phyloP scores from a whole-genome alignment of 805 yeast genomes.

The Candida xyloterini region DNA sequence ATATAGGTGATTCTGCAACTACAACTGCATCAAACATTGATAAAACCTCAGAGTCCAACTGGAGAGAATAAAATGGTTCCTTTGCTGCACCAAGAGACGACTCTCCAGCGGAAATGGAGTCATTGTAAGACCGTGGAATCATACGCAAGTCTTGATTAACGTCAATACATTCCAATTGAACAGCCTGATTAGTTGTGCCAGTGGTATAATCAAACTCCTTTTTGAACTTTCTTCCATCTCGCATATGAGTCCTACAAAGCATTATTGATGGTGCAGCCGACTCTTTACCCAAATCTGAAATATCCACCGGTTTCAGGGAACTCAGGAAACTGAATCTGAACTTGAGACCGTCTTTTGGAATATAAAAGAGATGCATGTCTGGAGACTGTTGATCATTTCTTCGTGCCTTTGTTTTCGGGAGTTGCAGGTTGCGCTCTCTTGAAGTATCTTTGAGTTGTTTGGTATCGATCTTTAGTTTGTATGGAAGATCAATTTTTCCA shows the following conservation, averaged over 20 bases:
- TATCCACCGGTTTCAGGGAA: slow-evolving; percentile 28
- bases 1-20: slow-evolving; percentile 36
- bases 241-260: slow-evolving; percentile 28
- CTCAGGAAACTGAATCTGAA: slow-evolving; percentile 32
- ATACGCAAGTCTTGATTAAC: slow-evolving; percentile 34
- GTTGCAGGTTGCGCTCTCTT: slow-evolving; percentile 28
- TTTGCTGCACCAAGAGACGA: slow-evolving; percentile 54
- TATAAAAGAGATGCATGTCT: slow-evolving; percentile 34
- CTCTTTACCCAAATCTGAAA: slow-evolving; percentile 21
- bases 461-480: slow-evolving; percentile 32
- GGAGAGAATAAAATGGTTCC: slow-evolving; percentile 48
- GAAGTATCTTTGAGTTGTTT: slow-evolving; percentile 32
- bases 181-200: slow-evolving; percentile 34
- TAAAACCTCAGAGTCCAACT: slow-evolving; percentile 39
- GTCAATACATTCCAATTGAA: slow-evolving; percentile 47
- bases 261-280: slow-evolving; percentile 28
- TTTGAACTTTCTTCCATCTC: slow-evolving; percentile 17
- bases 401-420: slow-evolving; percentile 22
- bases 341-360: slow-evolving; percentile 30
- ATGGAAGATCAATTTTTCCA: slow-evolving; percentile 16
- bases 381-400: slow-evolving; percentile 23
- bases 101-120: slow-evolving; percentile 39
- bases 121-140: slow-evolving; percentile 51
- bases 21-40: slow-evolving; percentile 48
- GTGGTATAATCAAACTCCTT: slow-evolving; percentile 38